Percentiles rank a stretch among this genome's conserved stretches.
Evolutionary conservation across 768 basidiomycete genomes (phyloP).

Genomic region (Lentinula aciculospora): DNA sequence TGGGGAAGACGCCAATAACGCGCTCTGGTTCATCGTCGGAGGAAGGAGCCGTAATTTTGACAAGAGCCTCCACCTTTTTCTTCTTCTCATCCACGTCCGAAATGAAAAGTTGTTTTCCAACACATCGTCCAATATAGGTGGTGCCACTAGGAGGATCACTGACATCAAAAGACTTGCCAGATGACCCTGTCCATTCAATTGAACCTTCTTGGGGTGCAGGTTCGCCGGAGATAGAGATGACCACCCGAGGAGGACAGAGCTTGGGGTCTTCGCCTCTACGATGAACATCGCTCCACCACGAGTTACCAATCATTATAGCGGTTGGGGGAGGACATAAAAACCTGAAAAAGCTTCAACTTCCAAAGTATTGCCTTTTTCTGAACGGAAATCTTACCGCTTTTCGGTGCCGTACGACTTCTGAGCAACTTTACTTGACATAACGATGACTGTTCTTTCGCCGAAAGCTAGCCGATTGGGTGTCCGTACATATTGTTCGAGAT

Average conservation of each 20-base stretch:
- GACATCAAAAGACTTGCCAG: slow-evolving; percentile 81
- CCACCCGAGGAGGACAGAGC: slow-evolving; percentile 72
- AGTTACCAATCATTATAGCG: slow-evolving; percentile 89
- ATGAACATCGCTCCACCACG: slow-evolving; percentile 86
- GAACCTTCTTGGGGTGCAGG: slow-evolving; percentile 78
- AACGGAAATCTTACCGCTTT: slow-evolving; percentile 60
- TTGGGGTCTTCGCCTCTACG: slow-evolving; percentile 73
- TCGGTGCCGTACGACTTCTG: slow-evolving; percentile 98
- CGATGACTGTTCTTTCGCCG: slow-evolving; percentile 90
- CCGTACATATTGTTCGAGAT: slow-evolving; percentile 79
- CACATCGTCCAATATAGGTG: slow-evolving; percentile 88
- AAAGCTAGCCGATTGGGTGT: slow-evolving; percentile 82
- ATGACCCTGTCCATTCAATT: slow-evolving; percentile 82
- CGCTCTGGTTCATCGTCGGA: slow-evolving; percentile 79
- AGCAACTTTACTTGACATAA: slow-evolving; percentile 97
- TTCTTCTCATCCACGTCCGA: slow-evolving; percentile 93
- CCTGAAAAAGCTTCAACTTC: slow-evolving; percentile 23
- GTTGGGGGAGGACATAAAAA: slow-evolving; percentile 94
- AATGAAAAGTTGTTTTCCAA: slow-evolving; percentile 93
- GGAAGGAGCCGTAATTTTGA: slow-evolving; percentile 78
- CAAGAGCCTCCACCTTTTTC: slow-evolving; percentile 91
- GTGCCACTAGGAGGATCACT: slow-evolving; percentile 74
- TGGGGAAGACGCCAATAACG: slow-evolving; percentile 84
- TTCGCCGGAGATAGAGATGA: slow-evolving; percentile 91
- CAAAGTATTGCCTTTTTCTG: not conserved